These are phyloP conservation scores for Phylloporus rhodoxanthus DNA, from an alignment of 768 basidiomycete species.

Conservation along the genomic window DNA sequence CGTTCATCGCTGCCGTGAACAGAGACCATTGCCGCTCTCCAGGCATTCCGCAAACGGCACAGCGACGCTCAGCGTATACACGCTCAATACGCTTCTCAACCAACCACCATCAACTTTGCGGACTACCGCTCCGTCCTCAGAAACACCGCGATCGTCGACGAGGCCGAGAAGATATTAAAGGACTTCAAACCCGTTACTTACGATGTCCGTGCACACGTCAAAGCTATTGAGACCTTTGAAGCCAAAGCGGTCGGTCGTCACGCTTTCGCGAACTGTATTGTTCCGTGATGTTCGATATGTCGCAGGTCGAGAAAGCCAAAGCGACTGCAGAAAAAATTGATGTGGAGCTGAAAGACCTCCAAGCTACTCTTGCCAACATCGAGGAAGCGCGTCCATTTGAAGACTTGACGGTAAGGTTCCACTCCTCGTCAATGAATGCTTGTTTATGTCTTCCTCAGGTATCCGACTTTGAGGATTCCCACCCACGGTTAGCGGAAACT, in stretches of 20 bases:
- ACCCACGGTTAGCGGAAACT: constrained; percentile 85
- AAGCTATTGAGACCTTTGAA: constrained; percentile 96
- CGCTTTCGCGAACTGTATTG: neutral
- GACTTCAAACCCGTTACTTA: constrained; percentile 94
- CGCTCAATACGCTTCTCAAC: constrained; percentile 56
- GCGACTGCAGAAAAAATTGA: constrained; percentile 89
- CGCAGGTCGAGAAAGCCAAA: constrained; percentile 80
- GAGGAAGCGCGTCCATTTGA: constrained; percentile 97
- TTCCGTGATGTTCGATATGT: constrained; percentile 1
- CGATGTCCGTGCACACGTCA: constrained; percentile 82
- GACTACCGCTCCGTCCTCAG: constrained; percentile 90
- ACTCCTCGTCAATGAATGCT: neutral
- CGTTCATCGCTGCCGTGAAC: constrained; percentile 9
- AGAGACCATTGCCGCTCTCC: constrained; percentile 89
- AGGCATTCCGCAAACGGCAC: constrained; percentile 95
- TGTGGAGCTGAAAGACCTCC: constrained; percentile 83
- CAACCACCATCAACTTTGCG: constrained; percentile 81
- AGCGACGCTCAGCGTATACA: constrained; percentile 77
- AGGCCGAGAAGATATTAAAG: constrained; percentile 83
- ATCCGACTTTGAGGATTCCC: constrained; percentile 85
- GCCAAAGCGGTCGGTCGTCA: constrained; percentile 75
- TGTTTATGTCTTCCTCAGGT: constrained; percentile 41
- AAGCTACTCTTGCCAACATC: constrained; percentile 92
- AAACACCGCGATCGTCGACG: constrained; percentile 87
- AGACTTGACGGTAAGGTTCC: constrained; percentile 80